Conservation (phyloP, 2,329 filamentous ascomycete genomes). For the Cladophialophora carrionii region DNA sequence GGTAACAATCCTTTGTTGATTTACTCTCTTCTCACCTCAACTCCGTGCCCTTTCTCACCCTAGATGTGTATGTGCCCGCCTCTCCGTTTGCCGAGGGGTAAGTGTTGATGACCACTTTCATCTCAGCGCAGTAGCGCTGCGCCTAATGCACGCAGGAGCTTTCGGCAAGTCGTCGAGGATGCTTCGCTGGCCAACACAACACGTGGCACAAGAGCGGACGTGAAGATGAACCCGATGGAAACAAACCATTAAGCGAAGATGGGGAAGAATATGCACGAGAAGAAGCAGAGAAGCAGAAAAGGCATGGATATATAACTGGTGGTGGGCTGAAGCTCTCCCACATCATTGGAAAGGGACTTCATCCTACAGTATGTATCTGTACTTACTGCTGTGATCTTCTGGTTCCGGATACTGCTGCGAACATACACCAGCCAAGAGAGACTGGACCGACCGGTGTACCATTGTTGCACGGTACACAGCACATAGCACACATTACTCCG, state of each 20-base stretch:
- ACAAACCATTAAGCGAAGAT: neutral
- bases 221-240: neutral
- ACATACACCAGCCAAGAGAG: neutral
- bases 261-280: neutral
- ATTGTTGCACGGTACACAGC: too few relatives aligned
- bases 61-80: neutral
- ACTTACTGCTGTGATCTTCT: too few relatives aligned
- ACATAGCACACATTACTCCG: too few relatives aligned
- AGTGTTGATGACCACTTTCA: neutral
- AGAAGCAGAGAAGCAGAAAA: neutral
- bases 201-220: neutral
- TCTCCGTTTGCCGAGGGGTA: neutral
- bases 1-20: too few relatives aligned
- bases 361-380: neutral
- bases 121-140: slow-evolving; percentile 4
- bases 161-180: neutral
- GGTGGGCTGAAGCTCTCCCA: neutral
- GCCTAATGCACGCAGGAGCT: neutral
- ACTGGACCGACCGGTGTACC: too few relatives aligned
- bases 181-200: neutral
- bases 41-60: neutral
- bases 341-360: neutral
- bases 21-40: too few relatives aligned
- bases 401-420: neutral
- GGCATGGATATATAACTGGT: neutral